These are phyloP conservation scores for Phialocephala sp. DNA, from an alignment of 2,329 filamentous ascomycete genomes.

Conservation along the genomic window DNA sequence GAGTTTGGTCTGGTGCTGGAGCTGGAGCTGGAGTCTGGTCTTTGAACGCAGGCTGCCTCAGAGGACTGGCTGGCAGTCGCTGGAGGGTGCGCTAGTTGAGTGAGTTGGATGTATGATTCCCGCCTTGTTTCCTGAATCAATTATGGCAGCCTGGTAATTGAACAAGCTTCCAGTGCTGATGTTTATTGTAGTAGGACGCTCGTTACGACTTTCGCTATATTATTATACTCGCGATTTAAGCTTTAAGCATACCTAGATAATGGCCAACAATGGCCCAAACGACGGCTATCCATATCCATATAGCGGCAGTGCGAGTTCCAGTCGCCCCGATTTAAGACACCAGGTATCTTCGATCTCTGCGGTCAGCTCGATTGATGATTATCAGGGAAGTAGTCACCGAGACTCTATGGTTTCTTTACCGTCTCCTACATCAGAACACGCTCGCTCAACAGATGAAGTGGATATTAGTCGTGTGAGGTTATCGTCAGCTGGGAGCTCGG, in stretches of 20 bases:
- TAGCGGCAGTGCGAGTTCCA: slow-evolving; percentile 15
- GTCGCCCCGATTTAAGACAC: slow-evolving; percentile 27
- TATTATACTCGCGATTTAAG: background rate
- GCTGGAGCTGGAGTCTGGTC: slow-evolving; percentile 1
- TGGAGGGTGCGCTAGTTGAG: background rate
- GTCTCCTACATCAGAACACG: slow-evolving; percentile 23
- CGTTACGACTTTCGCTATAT: slow-evolving; percentile 10
- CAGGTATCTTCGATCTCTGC: slow-evolving; percentile 30
- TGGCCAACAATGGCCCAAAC: slow-evolving; percentile 33
- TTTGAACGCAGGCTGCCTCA: background rate
- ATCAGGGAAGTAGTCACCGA: slow-evolving; percentile 22
- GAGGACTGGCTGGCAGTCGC: background rate
- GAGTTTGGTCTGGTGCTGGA: background rate
- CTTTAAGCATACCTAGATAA: slow-evolving; percentile 18
- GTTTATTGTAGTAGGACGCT: slow-evolving; percentile 11
- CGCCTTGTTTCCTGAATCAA: background rate
- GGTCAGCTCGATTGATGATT: slow-evolving; percentile 29
- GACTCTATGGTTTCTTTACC: slow-evolving; percentile 33
- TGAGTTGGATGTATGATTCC: slow-evolving; percentile 3
- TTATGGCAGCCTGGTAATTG: background rate
- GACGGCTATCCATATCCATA: slow-evolving; percentile 34
- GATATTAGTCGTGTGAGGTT: slow-evolving; percentile 38
- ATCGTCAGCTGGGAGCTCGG: slow-evolving; percentile 24
- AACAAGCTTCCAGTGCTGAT: slow-evolving; percentile 6
- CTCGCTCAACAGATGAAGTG: slow-evolving; percentile 31